Conservation (phyloP, 768 basidiomycete genomes). For the Boletus insuetus region DNA sequence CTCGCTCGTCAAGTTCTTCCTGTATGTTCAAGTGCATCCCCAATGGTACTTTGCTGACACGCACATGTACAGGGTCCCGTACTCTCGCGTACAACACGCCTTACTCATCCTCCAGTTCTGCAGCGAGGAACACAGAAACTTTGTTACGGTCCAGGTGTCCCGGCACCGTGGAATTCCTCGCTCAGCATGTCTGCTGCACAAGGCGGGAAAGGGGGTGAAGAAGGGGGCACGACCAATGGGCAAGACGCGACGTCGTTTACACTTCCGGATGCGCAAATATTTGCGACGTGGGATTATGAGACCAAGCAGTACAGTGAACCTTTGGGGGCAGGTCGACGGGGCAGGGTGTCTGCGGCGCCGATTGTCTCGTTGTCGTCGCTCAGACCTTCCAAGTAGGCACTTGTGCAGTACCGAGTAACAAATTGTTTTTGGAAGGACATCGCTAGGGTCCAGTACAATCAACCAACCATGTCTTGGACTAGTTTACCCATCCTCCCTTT, state of each 20-base stretch:
- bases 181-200: conserved; percentile 8
- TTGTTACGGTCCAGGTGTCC: conserved; percentile 38
- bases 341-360: conserved; percentile 16
- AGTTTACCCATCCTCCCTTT: conserved; percentile 42
- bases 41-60: background rate
- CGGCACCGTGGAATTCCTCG: conserved; percentile 47
- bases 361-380: conserved; percentile 21
- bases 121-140: conserved; percentile 44
- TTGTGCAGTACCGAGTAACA: background rate
- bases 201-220: conserved; percentile 26
- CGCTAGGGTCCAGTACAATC: too few species aligned
- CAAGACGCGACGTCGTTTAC: conserved; percentile 30
- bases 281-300: conserved; percentile 51
- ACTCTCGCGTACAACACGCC: conserved; percentile 55
- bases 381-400: conserved; percentile 21
- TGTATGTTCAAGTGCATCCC: conserved; percentile 39
- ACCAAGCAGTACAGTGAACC: conserved; percentile 41
- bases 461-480: conserved; percentile 17
- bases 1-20: conserved; percentile 66
- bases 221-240: conserved; percentile 15
- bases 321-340: conserved; percentile 30
- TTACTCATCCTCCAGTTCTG: conserved; percentile 65
- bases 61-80: conserved; percentile 47
- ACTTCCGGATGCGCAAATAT: conserved; percentile 48
- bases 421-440: too few species aligned